These are phyloP conservation scores for Globisporangium radiosum DNA, from an alignment of 352 stramenopile genomes.

Conservation along the genomic window DNA sequence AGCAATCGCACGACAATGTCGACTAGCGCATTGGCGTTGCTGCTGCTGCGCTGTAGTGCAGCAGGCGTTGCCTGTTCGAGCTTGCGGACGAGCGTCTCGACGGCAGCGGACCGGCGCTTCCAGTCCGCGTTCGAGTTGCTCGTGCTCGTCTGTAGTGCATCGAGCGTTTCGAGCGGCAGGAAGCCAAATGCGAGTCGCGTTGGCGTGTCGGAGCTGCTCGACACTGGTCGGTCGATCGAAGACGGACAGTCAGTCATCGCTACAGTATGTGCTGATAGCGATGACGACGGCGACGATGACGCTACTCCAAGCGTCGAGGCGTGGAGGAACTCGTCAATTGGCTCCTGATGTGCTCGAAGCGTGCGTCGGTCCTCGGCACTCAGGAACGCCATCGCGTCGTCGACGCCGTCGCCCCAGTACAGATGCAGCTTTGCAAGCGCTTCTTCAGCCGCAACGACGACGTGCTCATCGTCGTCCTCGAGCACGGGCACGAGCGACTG, in stretches of 20 bases:
- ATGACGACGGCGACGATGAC: not conserved
- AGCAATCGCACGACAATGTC: constrained; percentile 41
- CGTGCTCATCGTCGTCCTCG: constrained; percentile 47
- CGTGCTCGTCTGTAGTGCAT: constrained; percentile 19
- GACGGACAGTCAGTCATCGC: no score
- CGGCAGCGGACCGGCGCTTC: constrained; percentile 53
- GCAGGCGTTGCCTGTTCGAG: constrained; percentile 26
- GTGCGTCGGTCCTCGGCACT: constrained; percentile 58
- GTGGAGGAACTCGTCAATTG: constrained; percentile 46
- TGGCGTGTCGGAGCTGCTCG: not conserved
- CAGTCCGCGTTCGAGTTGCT: constrained; percentile 69
- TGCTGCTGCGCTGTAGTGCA: constrained; percentile 11
- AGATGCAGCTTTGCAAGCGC: constrained; percentile 53
- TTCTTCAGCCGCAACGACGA: constrained; percentile 64
- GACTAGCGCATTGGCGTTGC: constrained; percentile 30
- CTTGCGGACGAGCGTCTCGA: constrained; percentile 44
- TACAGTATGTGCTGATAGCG: not conserved
- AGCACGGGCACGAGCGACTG: constrained; percentile 54
- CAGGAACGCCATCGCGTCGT: constrained; percentile 45
- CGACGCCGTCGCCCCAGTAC: constrained; percentile 40
- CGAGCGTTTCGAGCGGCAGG: constrained; percentile 31
- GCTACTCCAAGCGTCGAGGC: constrained; percentile 5
- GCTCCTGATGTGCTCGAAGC: constrained; percentile 33
- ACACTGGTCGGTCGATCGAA: not conserved
- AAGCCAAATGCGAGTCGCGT: constrained; percentile 36